These are phyloP conservation scores for Hirsutella thompsonii DNA, from an alignment of 2,329 filamentous ascomycete species.

Conservation along the genomic window DNA sequence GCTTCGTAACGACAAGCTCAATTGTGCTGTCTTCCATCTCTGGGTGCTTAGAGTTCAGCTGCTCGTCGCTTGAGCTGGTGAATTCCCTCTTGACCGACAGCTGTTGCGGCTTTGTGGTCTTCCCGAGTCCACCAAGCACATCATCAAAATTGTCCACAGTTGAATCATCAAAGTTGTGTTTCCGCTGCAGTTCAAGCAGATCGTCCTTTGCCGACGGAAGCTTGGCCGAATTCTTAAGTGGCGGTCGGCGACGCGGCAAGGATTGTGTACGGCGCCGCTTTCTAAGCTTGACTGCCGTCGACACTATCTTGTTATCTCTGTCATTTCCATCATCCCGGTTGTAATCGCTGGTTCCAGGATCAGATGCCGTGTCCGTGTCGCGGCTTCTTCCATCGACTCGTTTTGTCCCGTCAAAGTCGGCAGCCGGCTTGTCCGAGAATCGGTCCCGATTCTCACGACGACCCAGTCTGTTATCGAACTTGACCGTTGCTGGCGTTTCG, in stretches of 20 bases:
- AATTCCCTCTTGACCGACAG: background rate
- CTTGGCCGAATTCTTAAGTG: slow-evolving; percentile 39
- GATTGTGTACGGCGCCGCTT: slow-evolving; percentile 20
- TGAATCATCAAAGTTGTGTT: slow-evolving; percentile 43
- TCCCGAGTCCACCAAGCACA: slow-evolving; percentile 27
- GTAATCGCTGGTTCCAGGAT: slow-evolving; percentile 14
- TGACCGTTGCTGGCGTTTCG: slow-evolving; percentile 38
- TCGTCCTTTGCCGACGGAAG: slow-evolving; percentile 43
- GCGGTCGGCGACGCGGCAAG: slow-evolving; percentile 28
- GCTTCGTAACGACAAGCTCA: too few relatives aligned
- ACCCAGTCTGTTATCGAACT: slow-evolving; percentile 18
- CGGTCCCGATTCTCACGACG: slow-evolving; percentile 8
- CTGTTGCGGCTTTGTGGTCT: slow-evolving; percentile 5
- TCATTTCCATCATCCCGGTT: slow-evolving; percentile 10
- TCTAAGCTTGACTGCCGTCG: slow-evolving; percentile 12
- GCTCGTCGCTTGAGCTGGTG: background rate
- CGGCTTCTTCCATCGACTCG: slow-evolving; percentile 7
- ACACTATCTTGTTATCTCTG: slow-evolving; percentile 5
- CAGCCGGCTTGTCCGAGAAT: slow-evolving; percentile 2
- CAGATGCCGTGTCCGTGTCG: slow-evolving; percentile 18
- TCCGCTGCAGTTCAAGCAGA: slow-evolving; percentile 36
- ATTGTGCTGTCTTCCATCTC: slow-evolving; percentile 7
- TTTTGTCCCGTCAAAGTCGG: background rate
- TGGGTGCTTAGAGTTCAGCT: background rate
- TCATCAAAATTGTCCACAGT: slow-evolving; percentile 46